Base-by-base conservation (phyloP, 2,329 filamentous ascomycete genomes). In the Monilinia aucupariae region DNA sequence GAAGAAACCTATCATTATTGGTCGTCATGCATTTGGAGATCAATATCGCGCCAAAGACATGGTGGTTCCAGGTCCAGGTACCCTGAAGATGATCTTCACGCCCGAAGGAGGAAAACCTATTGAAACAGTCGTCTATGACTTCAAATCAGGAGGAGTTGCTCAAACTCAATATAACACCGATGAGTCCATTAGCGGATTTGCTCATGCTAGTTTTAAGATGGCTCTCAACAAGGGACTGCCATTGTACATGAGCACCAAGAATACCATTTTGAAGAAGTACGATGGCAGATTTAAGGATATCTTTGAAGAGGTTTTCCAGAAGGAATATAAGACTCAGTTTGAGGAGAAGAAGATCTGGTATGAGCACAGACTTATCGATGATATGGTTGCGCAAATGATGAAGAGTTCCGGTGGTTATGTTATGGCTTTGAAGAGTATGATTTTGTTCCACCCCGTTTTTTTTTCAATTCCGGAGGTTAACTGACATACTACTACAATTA, bases 231-330 rank as follows among this genome's bases (percentile, higher is more conserved):
- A 96, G 85, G 82, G 82, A 68, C 81, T 96, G 69, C 94, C 94
- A n/a, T 82, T 99, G 73, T 99, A 97, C 83, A 96, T 97, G 93
- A 96, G 91, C 84, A 99, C 94, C 79, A 99, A 99, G 89, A 97
- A 97, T 84, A 99, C 94, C 71, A 99, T 99, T 72, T 82, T 99
- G 71, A 99, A 99, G 84, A 93, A 92, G 78, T 99, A 99, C 80
- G 94, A 99, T 75, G 94, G 94, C 60, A 86, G 90, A 72, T 99
- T 99, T 86, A 97, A 97, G 87, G 94, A 99, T 75, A 96, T 97
- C 77, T 99, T 99, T 86, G 90, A 99, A 84, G 90, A 96, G 74
- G 86, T 97, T 73, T 99, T 93, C 79, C 91, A 97, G 68, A 84
- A 82, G 64, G 80, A 88, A 72, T 99, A 97, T 83, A 88, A 90